Evolutionary conservation across 495 filamentous ascomycete genomes (phyloP).

Genomic region (Evernia prunastri): DNA sequence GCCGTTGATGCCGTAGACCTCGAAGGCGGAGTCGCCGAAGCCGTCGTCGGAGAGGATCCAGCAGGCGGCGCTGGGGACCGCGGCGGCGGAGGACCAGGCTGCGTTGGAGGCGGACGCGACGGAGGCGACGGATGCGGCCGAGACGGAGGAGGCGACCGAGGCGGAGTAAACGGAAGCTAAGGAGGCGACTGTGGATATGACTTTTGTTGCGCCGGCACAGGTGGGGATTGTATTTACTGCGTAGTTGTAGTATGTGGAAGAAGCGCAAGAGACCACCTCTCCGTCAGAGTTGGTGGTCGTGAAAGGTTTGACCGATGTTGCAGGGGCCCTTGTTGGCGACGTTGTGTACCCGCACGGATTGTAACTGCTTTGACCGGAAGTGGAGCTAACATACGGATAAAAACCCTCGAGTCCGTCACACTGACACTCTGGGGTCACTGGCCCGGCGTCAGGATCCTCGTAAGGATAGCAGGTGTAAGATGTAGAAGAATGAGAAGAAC

Average conservation of each 20-base stretch:
- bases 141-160: not conserved
- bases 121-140: not conserved
- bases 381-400: not conserved
- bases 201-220: not conserved
- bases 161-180: not conserved
- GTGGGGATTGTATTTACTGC: not conserved
- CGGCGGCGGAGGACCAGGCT: conserved; percentile 5
- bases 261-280: not conserved
- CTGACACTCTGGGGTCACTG: conserved; percentile 25
- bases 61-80: conserved; percentile 2
- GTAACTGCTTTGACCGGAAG: not conserved
- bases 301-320: not conserved
- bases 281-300: conserved; percentile 2
- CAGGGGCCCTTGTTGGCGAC: not conserved
- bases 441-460: conserved; percentile 35
- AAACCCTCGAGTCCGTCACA: conserved; percentile 3
- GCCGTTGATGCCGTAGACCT: conserved; percentile 5
- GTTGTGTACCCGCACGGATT: not conserved
- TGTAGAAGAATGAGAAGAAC: not conserved
- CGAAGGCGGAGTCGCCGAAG: not conserved
- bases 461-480: conserved; percentile 25
- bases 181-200: not conserved
- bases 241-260: conserved; percentile 2
- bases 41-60: not conserved
- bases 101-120: not conserved